Percentiles rank a stretch among this genome's conserved stretches.
These are phyloP conservation scores for Termitomyces sp. DNA, from an alignment of 768 basidiomycete genomes.

Conservation along the genomic window DNA sequence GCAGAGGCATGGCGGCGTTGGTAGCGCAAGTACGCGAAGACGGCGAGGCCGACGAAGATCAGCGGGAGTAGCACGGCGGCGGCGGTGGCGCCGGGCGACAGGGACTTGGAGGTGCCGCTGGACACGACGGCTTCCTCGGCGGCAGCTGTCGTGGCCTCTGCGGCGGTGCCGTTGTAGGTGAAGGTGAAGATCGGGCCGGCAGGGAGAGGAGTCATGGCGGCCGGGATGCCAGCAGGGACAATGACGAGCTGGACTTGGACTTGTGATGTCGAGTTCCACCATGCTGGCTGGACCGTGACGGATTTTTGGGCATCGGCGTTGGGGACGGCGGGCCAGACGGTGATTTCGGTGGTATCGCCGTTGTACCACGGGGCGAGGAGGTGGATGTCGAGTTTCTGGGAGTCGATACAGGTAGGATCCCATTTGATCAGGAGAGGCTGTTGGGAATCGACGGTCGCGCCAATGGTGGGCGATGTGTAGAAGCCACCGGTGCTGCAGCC, in stretches of 20 bases:
- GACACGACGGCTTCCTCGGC: conserved; percentile 28
- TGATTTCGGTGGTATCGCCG: conserved; percentile 34
- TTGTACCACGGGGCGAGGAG: conserved; percentile 47
- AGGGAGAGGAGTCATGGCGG: conserved; percentile 49
- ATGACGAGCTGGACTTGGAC: conserved; percentile 56
- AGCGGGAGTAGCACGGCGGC: conserved; percentile 70
- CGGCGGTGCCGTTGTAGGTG: conserved; percentile 43
- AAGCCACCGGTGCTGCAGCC: conserved; percentile 60
- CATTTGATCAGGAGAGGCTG: conserved; percentile 55
- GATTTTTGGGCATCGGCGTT: conserved; percentile 44
- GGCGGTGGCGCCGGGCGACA: conserved; percentile 48
- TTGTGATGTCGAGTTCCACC: conserved; percentile 61
- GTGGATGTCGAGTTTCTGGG: conserved; percentile 58
- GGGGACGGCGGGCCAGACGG: conserved; percentile 53
- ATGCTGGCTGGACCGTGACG: conserved; percentile 49
- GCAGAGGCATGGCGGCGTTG: conserved; percentile 44
- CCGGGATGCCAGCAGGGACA: conserved; percentile 41
- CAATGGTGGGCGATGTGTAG: conserved; percentile 50
- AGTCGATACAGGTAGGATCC: conserved; percentile 54
- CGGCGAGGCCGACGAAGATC: conserved; percentile 39
- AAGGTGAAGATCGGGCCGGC: conserved; percentile 69
- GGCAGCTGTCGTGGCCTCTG: conserved; percentile 31
- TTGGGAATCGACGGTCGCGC: conserved; percentile 39
- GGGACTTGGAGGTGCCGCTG: conserved; percentile 19
- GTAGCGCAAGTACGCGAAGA: conserved; percentile 46